These are phyloP conservation scores for Yarrowia galli DNA, from an alignment of 1,139 yeast genomes.

Conservation along the genomic window DNA sequence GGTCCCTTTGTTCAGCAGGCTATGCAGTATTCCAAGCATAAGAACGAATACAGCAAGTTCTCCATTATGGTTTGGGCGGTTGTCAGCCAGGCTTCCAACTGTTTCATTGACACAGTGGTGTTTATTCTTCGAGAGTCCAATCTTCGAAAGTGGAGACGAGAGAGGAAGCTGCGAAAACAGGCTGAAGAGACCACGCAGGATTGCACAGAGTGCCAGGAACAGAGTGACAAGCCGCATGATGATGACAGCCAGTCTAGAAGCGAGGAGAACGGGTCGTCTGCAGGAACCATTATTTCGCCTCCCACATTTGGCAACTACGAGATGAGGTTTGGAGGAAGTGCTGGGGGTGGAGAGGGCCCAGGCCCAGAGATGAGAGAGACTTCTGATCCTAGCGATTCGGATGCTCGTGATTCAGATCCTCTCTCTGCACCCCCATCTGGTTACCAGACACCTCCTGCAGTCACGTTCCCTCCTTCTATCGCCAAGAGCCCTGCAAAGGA, in stretches of 20 bases:
- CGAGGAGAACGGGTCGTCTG: conserved; percentile 21
- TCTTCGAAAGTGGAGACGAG: conserved; percentile 18
- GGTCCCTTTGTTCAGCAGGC: conserved; percentile 38
- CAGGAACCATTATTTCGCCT: conserved; percentile 18
- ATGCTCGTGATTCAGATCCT: conserved; percentile 14
- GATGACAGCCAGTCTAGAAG: conserved; percentile 20
- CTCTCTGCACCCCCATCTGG: conserved; percentile 3
- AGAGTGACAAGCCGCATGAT: conserved; percentile 10
- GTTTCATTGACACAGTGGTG: conserved; percentile 29
- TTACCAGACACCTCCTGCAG: not conserved
- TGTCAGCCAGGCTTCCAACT: conserved; percentile 38
- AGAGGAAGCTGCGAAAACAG: conserved; percentile 9
- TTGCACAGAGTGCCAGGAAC: conserved; percentile 1
- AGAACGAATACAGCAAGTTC: conserved; percentile 20
- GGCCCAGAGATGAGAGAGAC: not conserved
- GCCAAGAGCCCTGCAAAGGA: not conserved
- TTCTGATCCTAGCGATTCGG: not conserved
- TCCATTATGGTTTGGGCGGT: conserved; percentile 36
- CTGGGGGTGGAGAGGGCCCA: not conserved
- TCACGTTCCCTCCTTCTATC: not conserved
- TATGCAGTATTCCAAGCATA: conserved; percentile 16
- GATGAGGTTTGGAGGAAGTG: conserved; percentile 17
- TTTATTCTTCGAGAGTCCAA: conserved; percentile 26
- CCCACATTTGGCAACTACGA: conserved; percentile 23
- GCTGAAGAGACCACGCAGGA: not conserved